Percentiles rank a stretch among this genome's conserved stretches.
phyloP scores from a whole-genome alignment of 2,329 filamentous ascomycete genomes.

The Beauveria sp. region DNA sequence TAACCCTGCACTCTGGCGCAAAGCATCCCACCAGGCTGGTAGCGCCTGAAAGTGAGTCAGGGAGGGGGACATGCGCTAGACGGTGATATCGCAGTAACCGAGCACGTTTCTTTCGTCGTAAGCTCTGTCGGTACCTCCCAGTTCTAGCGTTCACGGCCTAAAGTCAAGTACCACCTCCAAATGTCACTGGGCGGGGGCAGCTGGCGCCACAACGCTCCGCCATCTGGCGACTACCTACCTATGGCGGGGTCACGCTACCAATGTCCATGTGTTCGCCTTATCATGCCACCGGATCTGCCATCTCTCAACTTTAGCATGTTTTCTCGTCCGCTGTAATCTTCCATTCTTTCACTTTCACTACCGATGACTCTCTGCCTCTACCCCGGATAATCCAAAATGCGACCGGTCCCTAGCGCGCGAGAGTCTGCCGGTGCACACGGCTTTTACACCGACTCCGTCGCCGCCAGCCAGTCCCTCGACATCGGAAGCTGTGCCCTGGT shows the following conservation, averaged over 20 bases:
- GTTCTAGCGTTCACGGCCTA: no score
- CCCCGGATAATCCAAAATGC: slow-evolving; percentile 13
- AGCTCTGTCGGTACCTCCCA: neutral
- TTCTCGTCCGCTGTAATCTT: neutral
- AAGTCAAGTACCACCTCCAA: neutral
- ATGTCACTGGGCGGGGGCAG: neutral
- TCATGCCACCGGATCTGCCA: neutral
- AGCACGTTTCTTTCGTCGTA: neutral
- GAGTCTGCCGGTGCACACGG: neutral
- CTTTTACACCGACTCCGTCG: neutral
- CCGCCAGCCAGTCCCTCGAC: slow-evolving; percentile 12
- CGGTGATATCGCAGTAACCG: slow-evolving; percentile 11
- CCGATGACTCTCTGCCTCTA: neutral
- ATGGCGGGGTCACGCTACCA: slow-evolving; percentile 7
- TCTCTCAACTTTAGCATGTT: neutral
- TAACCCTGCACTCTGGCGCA: neutral
- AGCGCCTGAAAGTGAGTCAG: slow-evolving; percentile 6
- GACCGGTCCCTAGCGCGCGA: slow-evolving; percentile 12
- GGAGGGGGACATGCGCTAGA: slow-evolving; percentile 9
- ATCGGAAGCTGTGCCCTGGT: slow-evolving; percentile 29
- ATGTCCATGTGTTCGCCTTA: neutral
- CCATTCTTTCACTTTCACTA: neutral
- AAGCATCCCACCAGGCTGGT: slow-evolving; percentile 6
- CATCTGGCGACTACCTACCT: neutral
- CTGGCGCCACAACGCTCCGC: slow-evolving; percentile 6